These are phyloP conservation scores for Coemansia sp. DNA, from an alignment of 192 early-diverging fungal genomes.

Conservation along the genomic window DNA sequence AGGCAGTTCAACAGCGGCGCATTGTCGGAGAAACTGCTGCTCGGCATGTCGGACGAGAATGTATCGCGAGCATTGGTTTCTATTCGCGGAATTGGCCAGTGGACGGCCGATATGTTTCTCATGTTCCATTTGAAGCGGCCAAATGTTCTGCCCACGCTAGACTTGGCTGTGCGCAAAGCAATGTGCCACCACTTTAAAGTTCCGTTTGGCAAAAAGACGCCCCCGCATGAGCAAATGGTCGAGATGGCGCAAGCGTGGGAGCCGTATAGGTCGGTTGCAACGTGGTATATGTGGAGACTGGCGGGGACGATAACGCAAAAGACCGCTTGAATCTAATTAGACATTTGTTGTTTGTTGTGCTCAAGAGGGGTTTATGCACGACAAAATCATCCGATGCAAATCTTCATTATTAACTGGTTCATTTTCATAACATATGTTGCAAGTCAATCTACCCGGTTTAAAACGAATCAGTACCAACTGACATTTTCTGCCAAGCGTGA, in stretches of 20 bases:
- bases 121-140: slow-evolving; percentile 72
- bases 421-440: no score
- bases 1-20: slow-evolving; percentile 57
- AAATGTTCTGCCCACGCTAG: slow-evolving; percentile 67
- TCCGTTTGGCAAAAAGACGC: slow-evolving; percentile 51
- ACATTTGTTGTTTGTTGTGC: not conserved
- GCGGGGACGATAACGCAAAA: slow-evolving; percentile 46
- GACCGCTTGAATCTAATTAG: not conserved
- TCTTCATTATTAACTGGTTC: no score
- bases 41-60: slow-evolving; percentile 58
- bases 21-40: slow-evolving; percentile 51
- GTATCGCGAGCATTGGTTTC: slow-evolving; percentile 56
- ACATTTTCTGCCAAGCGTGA: no score
- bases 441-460: no score
- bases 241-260: slow-evolving; percentile 59
- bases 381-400: not conserved
- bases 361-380: not conserved
- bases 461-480: no score
- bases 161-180: slow-evolving; percentile 65
- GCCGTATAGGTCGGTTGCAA: slow-evolving; percentile 63
- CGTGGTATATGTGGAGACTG: slow-evolving; percentile 69
- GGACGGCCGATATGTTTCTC: slow-evolving; percentile 74
- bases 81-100: slow-evolving; percentile 69
- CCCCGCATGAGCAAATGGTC: slow-evolving; percentile 57
- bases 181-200: slow-evolving; percentile 65